Conservation (phyloP, 768 basidiomycete genomes). For the Nidula microcarpa region DNA sequence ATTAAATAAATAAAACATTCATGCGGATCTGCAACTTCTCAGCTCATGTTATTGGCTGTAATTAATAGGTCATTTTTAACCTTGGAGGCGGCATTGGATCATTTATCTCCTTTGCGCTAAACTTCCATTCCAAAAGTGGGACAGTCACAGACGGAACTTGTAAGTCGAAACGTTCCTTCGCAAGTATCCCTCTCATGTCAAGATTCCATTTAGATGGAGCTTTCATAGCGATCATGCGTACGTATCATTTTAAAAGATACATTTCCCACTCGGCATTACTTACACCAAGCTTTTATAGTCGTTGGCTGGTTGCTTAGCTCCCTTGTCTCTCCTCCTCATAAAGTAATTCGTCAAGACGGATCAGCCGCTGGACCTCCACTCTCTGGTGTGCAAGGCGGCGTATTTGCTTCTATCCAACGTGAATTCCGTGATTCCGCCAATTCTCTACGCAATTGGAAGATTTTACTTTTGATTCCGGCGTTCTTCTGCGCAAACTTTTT, state of each 20-base stretch:
- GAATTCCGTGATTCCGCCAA: conserved; percentile 15
- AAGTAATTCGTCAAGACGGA: conserved; percentile 19
- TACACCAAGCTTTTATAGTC: conserved; percentile 4
- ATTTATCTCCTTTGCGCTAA: conserved; percentile 23
- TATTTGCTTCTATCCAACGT: conserved; percentile 10
- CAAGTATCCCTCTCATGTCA: neutral
- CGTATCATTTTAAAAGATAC: conserved; percentile 4
- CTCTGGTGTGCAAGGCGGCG: conserved; percentile 4
- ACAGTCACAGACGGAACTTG: conserved; percentile 25
- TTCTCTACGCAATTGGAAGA: conserved; percentile 19
- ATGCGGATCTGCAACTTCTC: neutral
- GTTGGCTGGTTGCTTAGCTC: conserved; percentile 18
- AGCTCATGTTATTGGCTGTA: neutral
- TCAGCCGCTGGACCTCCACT: conserved; percentile 17
- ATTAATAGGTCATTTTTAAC: conserved; percentile 20
- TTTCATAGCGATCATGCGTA: conserved; percentile 24
- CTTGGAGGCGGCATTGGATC: conserved; percentile 24
- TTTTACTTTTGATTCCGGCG: conserved; percentile 20
- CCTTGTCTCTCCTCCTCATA: conserved; percentile 19
- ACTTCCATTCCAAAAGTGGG: conserved; percentile 20
- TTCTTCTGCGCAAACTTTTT: conserved; percentile 28
- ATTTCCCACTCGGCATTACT: neutral
- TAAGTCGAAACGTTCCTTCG: conserved; percentile 6
- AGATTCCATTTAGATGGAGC: conserved; percentile 14
- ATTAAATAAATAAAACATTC: neutral